phyloP scores from a whole-genome alignment of 257 asterid genomes.

The Solanum pennellii region DNA sequence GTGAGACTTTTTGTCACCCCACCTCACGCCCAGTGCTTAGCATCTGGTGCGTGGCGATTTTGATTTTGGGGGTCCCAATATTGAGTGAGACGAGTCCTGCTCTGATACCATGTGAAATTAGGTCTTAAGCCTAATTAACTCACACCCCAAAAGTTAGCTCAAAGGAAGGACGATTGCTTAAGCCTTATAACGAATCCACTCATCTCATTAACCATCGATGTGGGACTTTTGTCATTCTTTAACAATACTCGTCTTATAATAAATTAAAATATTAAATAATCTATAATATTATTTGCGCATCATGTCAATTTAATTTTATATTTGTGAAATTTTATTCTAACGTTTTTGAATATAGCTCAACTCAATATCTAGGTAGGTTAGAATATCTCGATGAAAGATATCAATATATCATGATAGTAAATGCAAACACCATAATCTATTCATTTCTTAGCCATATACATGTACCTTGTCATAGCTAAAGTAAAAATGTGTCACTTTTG shows the following conservation, averaged over 20 bases:
- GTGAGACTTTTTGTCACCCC: too few species aligned
- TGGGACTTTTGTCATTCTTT: too few species aligned
- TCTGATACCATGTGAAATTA: too few species aligned
- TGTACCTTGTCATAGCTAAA: not conserved
- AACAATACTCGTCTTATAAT: not conserved
- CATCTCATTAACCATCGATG: too few species aligned
- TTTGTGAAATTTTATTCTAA: not conserved
- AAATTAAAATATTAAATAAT: not conserved
- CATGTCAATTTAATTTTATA: not conserved
- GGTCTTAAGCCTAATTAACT: too few species aligned
- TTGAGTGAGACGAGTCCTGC: too few species aligned
- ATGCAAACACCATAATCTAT: not conserved
- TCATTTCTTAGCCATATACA: not conserved
- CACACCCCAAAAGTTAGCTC: too few species aligned
- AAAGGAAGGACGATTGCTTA: too few species aligned
- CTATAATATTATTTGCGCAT: not conserved
- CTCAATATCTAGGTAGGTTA: not conserved
- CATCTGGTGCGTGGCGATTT: too few species aligned
- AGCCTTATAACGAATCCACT: too few species aligned
- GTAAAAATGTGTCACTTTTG: not conserved
- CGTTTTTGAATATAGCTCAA: not conserved
- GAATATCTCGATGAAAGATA: not conserved
- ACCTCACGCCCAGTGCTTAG: too few species aligned
- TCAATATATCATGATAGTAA: not conserved
- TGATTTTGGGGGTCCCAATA: too few species aligned